Percentiles rank a stretch among this genome's conserved stretches.
phyloP scores from a whole-genome alignment of 768 basidiomycete genomes.

The Hirschioporus abietinus region DNA sequence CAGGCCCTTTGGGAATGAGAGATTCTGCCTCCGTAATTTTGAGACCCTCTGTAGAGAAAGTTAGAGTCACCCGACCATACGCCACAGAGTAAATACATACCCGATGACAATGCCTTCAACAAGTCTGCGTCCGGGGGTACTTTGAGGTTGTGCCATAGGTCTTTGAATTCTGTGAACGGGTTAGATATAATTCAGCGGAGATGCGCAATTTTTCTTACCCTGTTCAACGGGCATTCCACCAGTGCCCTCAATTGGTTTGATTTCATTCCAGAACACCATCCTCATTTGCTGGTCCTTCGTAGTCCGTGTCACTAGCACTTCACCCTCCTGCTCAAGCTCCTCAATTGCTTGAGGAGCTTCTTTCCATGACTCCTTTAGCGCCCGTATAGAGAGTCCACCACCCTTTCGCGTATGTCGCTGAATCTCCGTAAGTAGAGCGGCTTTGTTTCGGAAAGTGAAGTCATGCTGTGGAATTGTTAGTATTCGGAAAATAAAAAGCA shows the following conservation, averaged over 20 bases:
- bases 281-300: slow-evolving; percentile 76
- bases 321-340: slow-evolving; percentile 85
- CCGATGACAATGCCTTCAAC: slow-evolving; percentile 67
- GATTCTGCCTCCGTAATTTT: slow-evolving; percentile 71
- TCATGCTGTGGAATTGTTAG: slow-evolving; percentile 54
- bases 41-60: slow-evolving; percentile 55
- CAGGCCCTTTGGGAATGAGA: slow-evolving; percentile 46
- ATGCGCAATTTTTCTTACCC: slow-evolving; percentile 39
- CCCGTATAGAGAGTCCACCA: slow-evolving; percentile 78
- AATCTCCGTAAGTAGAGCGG: slow-evolving; percentile 77
- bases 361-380: slow-evolving; percentile 88
- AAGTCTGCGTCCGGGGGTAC: slow-evolving; percentile 86
- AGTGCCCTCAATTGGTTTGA: slow-evolving; percentile 67
- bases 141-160: slow-evolving; percentile 80
- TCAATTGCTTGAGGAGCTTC: slow-evolving; percentile 80
- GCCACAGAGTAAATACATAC: slow-evolving; percentile 30
- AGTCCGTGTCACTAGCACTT: slow-evolving; percentile 83
- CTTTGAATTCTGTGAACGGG: slow-evolving; percentile 62
- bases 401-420: slow-evolving; percentile 80
- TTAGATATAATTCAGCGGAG: slow-evolving; percentile 3
- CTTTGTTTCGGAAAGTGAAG: slow-evolving; percentile 80
- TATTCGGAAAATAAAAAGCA: neutral
- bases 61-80: neutral
- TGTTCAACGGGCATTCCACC: slow-evolving; percentile 75
- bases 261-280: slow-evolving; percentile 89